These are phyloP conservation scores for Saccharomycopsis fermentans DNA, from an alignment of 805 yeast species.

Conservation along the genomic window DNA sequence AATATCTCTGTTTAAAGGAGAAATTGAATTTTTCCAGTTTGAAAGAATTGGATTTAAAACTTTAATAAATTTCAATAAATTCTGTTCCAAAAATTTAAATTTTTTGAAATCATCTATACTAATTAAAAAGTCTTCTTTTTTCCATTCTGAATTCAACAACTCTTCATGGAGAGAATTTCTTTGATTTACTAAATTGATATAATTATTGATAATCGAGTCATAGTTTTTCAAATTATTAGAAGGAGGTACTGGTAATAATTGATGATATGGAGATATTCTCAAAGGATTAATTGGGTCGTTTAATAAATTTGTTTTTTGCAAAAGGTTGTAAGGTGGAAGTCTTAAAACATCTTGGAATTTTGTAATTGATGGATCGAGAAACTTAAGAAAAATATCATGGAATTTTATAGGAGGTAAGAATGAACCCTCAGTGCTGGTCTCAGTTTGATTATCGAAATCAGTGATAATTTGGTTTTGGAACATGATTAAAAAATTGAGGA, in stretches of 20 bases:
- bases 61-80: conserved; percentile 1
- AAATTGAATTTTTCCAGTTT: conserved; percentile 20
- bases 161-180: conserved; percentile 11
- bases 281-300: conserved; percentile 17
- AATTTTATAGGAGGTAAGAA: conserved; percentile 8
- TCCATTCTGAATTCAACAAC: background rate
- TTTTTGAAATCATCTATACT: conserved; percentile 15
- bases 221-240: conserved; percentile 7
- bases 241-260: conserved; percentile 13
- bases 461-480: background rate
- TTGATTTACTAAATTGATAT: conserved; percentile 6
- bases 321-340: conserved; percentile 12
- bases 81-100: conserved; percentile 14
- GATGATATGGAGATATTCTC: conserved; percentile 17
- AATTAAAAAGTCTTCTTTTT: conserved; percentile 14
- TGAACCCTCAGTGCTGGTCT: background rate
- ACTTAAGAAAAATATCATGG: conserved; percentile 14
- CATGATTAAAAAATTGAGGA: conserved; percentile 50
- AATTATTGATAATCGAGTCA: conserved; percentile 12
- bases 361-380: conserved; percentile 15
- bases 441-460: background rate
- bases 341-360: conserved; percentile 13
- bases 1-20: conserved; percentile 36
- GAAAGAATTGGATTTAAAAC: conserved; percentile 9
- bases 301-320: conserved; percentile 14